Conservation (phyloP, 495 filamentous ascomycete species). For the Tetracladium setigerum region DNA sequence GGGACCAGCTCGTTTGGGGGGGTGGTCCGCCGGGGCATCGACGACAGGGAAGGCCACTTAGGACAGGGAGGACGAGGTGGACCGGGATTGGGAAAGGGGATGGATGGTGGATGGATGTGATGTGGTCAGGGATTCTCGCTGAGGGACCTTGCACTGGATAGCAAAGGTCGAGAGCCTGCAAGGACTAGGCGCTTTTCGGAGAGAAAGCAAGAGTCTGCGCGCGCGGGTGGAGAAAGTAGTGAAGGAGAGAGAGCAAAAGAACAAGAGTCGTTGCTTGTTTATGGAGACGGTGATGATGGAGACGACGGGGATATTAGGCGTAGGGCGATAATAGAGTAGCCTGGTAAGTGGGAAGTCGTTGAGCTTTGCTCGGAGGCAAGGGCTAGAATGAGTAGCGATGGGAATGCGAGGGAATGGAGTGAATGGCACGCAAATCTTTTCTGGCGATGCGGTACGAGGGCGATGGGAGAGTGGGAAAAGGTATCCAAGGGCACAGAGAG, state of each 20-base stretch:
- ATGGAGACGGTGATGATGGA: too few species aligned
- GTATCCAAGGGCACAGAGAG: not conserved
- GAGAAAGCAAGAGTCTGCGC: not conserved
- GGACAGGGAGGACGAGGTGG: not conserved
- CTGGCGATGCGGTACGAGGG: too few species aligned
- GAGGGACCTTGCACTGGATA: not conserved
- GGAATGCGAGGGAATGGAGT: not conserved
- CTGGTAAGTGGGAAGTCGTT: too few species aligned
- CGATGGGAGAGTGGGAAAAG: not conserved
- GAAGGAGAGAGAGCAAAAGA: too few species aligned
- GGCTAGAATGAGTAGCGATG: not conserved
- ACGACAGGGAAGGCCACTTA: not conserved
- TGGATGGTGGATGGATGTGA: not conserved
- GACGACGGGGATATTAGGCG: too few species aligned
- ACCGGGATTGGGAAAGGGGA: not conserved
- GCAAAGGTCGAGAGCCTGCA: not conserved
- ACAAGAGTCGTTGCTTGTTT: too few species aligned
- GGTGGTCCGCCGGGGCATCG: not conserved
- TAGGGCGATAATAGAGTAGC: too few species aligned
- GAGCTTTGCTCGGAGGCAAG: not conserved
- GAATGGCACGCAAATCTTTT: not conserved
- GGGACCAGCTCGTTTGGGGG: constrained; percentile 4
- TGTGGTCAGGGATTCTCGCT: not conserved
- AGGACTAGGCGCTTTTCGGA: not conserved
- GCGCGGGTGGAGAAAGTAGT: too few species aligned